Base-by-base conservation (phyloP, 352 stramenopile genomes). In the Globisporangium apiculatum region DNA sequence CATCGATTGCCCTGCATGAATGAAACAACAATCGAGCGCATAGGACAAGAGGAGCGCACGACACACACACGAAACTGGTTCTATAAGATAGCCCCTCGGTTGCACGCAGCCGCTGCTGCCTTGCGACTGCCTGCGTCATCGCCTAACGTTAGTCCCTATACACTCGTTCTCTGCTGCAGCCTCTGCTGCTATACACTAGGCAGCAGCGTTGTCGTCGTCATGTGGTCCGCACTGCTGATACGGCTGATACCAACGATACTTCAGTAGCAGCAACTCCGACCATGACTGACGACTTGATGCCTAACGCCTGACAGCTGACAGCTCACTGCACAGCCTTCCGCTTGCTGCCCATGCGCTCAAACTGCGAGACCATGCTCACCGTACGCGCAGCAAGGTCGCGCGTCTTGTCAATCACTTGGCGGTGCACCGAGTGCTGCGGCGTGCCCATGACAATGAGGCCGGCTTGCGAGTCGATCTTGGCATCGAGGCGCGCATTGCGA, bases 391-490 rank as follows among this genome's bases (percentile, higher is more conserved):
- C 96, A 47, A 99, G 80, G 71, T 98, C 95, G 68, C 94, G 91
- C 48, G 95, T 99, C 77, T 97, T 98, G 64, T 98, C 94, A 68
- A 99, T 98, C 49, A 99, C 91, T 78, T 98, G 92, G 53, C 97
- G 89, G 75, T 99, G 96, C 8, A 98, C 86, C 70, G 81, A 97
- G 68, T 95, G 92, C 57, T 87, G 83, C 56, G 85, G 81, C 59
- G 83, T 83, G 60, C 94, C 95, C 97, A 99, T 99, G 56, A 99
- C 86, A 36, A 99, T 98, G 72, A 89, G 97, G 51, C 94, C 94
- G 55, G 97, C 85, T 66, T 98, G 86, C 18, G 94, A 97, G 81
- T 99, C 96, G 72, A 99, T 99, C 72, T 99, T 99, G 49, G 97
- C 97, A 75, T 99, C 95, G 17, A 98, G 74, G 52, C 96, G 87